Evolutionary conservation across 495 filamentous ascomycete species (phyloP).

Genomic region (Penicillium nucicola): DNA sequence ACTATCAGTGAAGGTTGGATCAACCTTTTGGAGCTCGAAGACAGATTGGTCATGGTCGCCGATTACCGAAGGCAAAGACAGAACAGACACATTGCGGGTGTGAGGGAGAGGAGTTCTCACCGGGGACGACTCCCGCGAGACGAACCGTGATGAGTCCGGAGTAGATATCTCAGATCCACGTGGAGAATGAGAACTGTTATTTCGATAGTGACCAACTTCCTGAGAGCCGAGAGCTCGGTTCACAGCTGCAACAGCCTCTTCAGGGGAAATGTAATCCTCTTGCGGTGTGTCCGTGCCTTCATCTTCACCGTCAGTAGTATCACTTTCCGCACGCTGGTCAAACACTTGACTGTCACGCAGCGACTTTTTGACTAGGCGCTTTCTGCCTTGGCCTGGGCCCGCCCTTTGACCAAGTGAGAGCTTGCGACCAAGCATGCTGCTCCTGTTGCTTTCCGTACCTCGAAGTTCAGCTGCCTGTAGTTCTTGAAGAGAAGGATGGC

Average conservation of each 20-base stretch:
- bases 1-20: conserved; percentile 66
- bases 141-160: conserved; percentile 5
- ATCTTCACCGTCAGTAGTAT: conserved; percentile 7
- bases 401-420: conserved; percentile 24
- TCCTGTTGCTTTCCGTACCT: conserved; percentile 1
- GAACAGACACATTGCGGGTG: conserved; percentile 12
- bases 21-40: conserved; percentile 60
- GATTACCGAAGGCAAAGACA: conserved; percentile 16
- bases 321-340: conserved; percentile 1
- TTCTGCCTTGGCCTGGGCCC: conserved; percentile 24
- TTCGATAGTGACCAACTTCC: background rate
- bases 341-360: conserved; percentile 11
- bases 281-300: conserved; percentile 10
- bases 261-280: conserved; percentile 16
- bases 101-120: conserved; percentile 4
- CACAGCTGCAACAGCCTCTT: conserved; percentile 19
- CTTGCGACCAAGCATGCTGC: conserved; percentile 6
- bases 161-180: conserved; percentile 3
- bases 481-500: conserved; percentile 14
- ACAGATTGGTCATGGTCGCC: conserved; percentile 9
- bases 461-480: conserved; percentile 11
- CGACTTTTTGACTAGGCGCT: conserved; percentile 12
- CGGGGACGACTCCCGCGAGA: conserved; percentile 15
- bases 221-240: conserved; percentile 14
- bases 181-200: conserved; percentile 2